A percentile compares a stretch with the other conserved stretches of the same genome.
Conservation (phyloP, 164 flowering plant species). For the Litsea cubeba region DNA sequence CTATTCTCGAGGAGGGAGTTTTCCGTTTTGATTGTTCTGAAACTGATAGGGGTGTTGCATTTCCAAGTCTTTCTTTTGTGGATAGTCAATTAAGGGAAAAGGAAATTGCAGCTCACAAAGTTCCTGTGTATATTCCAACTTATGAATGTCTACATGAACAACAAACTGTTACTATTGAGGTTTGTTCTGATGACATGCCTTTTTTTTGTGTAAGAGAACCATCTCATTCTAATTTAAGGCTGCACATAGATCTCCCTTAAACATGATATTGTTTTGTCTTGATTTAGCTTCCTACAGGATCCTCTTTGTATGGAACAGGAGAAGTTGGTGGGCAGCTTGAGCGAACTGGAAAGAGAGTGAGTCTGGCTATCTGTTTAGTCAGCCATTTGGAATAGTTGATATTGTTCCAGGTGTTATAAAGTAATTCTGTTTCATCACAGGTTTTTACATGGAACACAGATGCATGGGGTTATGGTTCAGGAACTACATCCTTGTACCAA, state of each 20-base stretch:
- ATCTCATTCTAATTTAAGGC: neutral
- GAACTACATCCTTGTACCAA: constrained; percentile 85
- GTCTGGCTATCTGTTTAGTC: constrained; percentile 9
- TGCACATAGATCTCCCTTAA: neutral
- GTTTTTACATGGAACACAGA: constrained; percentile 88
- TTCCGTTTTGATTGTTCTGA: constrained; percentile 87
- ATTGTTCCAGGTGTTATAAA: constrained; percentile 1
- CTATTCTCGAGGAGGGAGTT: constrained; percentile 78
- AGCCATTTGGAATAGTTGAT: neutral
- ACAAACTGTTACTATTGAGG: constrained; percentile 74
- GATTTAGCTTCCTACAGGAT: constrained; percentile 68
- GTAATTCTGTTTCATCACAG: constrained; percentile 25
- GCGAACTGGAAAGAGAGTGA: constrained; percentile 84
- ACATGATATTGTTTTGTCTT: neutral
- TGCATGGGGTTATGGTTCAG: constrained; percentile 85
- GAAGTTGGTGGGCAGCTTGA: constrained; percentile 93
- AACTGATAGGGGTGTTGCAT: constrained; percentile 55
- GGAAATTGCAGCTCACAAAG: constrained; percentile 31
- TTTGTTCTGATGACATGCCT: constrained; percentile 16
- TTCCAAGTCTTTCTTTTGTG: constrained; percentile 75
- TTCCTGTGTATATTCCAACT: constrained; percentile 59
- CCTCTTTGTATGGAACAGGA: constrained; percentile 89
- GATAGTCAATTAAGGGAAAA: constrained; percentile 53
- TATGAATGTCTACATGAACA: constrained; percentile 50
- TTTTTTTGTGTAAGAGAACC: neutral